Base-by-base conservation (phyloP, 768 basidiomycete species). In the Pisolithus albus region DNA sequence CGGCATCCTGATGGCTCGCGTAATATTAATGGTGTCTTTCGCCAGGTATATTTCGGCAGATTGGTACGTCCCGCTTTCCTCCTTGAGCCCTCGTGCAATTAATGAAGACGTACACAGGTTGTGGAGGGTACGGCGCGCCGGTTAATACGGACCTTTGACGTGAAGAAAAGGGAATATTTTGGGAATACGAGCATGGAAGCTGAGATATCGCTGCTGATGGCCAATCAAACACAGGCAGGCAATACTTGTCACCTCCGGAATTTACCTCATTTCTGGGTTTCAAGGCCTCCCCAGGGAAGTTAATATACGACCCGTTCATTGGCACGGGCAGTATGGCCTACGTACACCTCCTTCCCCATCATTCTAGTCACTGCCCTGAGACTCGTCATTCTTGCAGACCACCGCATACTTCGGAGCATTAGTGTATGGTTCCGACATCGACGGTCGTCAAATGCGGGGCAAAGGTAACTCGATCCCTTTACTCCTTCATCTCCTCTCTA, bases 121-220 rank as follows among this genome's bases (percentile, higher is more conserved):
- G 71, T 72, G 54, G 78, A 84, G 60, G 85, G 86, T 13, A 73
- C 77, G 24, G 87, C 89, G 0, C 81, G 95, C 5, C 62, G 72
- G 3, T 72, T 94, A 32, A 75, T 92, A 45, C 67, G 71, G 45
- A 78, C 71, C 49, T 95, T 91, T 54, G 85, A 90, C 54, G 86
- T 99, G 46, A 98, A 96, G 67, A 90, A 91, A 59, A 79, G 96
- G 8, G 72, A 73, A 13, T 98, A 88, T 62, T 97, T 83, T 65
- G 96, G 96, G 3, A 99, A 94, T 58, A 99, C 96, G 0, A 90
- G 89, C 60, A 99, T 99, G 96, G 94, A 96, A 59, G 83, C 95
- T 0, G 93, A 97, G 65, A 85, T 97, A 45, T 94, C 92, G 1
- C 72, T 99, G 42, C 69, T 98, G 24, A 98, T 98, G 94, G 92